These are phyloP conservation scores for Hsuehochloa calcarea DNA, from an alignment of 176 grass and related monocot species.

Conservation along the genomic window DNA sequence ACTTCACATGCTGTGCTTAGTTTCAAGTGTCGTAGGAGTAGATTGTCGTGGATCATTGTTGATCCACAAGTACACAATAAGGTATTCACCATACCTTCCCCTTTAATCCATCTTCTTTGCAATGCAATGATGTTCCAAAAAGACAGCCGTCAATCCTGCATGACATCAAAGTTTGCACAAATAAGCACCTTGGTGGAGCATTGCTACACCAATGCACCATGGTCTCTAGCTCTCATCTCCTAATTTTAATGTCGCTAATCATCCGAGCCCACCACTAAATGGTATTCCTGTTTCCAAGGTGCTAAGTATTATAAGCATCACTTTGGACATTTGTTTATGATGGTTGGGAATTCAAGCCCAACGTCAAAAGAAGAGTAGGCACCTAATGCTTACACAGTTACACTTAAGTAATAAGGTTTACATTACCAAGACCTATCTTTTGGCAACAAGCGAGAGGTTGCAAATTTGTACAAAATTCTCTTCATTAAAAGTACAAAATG, in stretches of 20 bases:
- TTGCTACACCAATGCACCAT: neutral
- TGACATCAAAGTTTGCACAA: slow-evolving; percentile 20
- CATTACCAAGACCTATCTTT: slow-evolving; percentile 20
- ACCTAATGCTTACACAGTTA: slow-evolving; percentile 1
- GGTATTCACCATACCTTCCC: slow-evolving; percentile 54
- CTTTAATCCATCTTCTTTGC: slow-evolving; percentile 93
- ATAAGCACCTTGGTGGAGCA: slow-evolving; percentile 14
- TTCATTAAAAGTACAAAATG: neutral
- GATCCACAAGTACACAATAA: neutral
- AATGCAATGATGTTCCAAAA: slow-evolving; percentile 90
- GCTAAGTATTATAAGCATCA: neutral
- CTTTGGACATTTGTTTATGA: neutral
- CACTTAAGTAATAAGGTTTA: neutral
- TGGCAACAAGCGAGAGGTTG: slow-evolving; percentile 4
- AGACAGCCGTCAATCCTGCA: slow-evolving; percentile 76
- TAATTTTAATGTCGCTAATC: neutral
- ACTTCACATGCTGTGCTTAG: too few relatives aligned
- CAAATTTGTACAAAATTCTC: neutral
- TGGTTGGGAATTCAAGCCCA: neutral
- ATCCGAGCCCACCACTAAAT: slow-evolving; percentile 10
- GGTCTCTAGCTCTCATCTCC: neutral
- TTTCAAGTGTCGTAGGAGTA: neutral
- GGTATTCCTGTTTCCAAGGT: slow-evolving; percentile 2
- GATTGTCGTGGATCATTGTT: neutral
- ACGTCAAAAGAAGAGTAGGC: neutral